Conservation (phyloP, 495 filamentous ascomycete genomes). For the Amniculicola lignicola region DNA sequence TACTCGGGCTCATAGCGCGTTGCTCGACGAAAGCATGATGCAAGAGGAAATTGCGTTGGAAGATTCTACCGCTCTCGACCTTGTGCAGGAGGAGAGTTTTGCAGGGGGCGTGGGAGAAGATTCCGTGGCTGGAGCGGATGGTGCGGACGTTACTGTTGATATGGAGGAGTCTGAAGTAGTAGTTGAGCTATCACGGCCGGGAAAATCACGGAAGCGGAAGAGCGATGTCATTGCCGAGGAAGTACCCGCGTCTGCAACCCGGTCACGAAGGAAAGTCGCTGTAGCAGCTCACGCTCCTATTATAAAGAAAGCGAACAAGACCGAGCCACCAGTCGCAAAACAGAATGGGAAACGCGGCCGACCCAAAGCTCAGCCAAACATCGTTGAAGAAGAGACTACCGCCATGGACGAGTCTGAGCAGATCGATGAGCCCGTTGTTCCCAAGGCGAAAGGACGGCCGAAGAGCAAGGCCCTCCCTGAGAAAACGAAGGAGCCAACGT, state of each 20-base stretch:
- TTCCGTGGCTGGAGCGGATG: neutral
- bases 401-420: constrained; percentile 4
- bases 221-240: constrained; percentile 17
- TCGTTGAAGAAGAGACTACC: neutral
- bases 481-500: constrained; percentile 1
- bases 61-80: constrained; percentile 15
- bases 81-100: constrained; percentile 15
- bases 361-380: constrained; percentile 10
- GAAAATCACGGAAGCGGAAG: constrained; percentile 22
- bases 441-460: constrained; percentile 2
- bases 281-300: neutral
- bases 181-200: constrained; percentile 6
- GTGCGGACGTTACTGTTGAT: neutral
- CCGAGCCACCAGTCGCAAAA: neutral
- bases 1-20: constrained; percentile 1
- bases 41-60: constrained; percentile 18
- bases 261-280: neutral
- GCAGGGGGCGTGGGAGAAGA: constrained; percentile 13
- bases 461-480: neutral
- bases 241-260: neutral
- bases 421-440: neutral
- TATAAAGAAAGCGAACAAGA: neutral
- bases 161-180: constrained; percentile 10
- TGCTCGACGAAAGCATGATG: constrained; percentile 26
- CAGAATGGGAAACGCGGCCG: neutral